Evolutionary conservation across 306 rosid species (phyloP).

Genomic region (Boehmeria nivea): DNA sequence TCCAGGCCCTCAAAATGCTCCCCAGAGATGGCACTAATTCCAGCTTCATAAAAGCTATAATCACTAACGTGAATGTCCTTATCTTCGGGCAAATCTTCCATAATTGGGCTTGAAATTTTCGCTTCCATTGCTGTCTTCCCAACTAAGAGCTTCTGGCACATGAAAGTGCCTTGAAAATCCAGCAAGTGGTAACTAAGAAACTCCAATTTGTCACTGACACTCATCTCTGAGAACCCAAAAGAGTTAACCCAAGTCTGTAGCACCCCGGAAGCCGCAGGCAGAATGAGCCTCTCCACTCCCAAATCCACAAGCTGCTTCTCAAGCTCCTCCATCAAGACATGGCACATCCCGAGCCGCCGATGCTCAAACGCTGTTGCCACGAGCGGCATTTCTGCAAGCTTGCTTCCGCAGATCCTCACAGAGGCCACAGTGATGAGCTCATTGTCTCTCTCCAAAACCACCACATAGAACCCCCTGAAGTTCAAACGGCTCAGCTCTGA

Average conservation of each 20-base stretch:
- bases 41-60: no score
- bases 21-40: no score
- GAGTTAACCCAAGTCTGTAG: constrained; percentile 47
- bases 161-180: constrained; percentile 36
- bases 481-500: constrained; percentile 34
- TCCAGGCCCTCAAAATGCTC: no score
- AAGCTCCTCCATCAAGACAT: constrained; percentile 46
- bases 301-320: constrained; percentile 32
- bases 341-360: constrained; percentile 58
- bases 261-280: constrained; percentile 39
- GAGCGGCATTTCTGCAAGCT: constrained; percentile 60
- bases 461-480: constrained; percentile 53
- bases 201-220: constrained; percentile 16
- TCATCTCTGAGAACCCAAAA: constrained; percentile 46
- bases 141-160: constrained; percentile 53
- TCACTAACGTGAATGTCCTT: no score
- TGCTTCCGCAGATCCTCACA: constrained; percentile 39
- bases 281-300: constrained; percentile 50
- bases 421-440: constrained; percentile 37
- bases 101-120: no score
- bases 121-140: no score
- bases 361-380: constrained; percentile 43
- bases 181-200: constrained; percentile 23
- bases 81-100: no score
- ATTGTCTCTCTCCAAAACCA: constrained; percentile 38